Evolutionary conservation across 2,329 filamentous ascomycete genomes (phyloP).

Genomic region (Aspergillus oerlinghausenensis): DNA sequence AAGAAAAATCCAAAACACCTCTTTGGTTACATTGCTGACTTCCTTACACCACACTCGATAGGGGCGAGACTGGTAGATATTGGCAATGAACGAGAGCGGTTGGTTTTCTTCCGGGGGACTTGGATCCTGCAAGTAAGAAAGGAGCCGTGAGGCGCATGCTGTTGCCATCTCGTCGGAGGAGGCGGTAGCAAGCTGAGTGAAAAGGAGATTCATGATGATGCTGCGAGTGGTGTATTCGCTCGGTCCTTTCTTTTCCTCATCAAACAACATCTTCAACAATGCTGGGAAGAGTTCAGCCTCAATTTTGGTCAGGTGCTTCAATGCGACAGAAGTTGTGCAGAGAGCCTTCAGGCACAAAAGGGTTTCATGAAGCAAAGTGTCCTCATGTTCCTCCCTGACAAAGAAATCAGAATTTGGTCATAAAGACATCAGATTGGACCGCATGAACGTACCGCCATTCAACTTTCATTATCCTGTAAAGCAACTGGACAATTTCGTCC

Average conservation of each 20-base stretch:
- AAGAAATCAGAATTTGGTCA: slow-evolving; percentile 20
- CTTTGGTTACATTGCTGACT: slow-evolving; percentile 86
- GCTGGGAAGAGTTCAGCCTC: slow-evolving; percentile 80
- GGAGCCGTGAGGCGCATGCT: slow-evolving; percentile 64
- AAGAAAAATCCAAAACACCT: slow-evolving; percentile 99
- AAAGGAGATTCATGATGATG: slow-evolving; percentile 83
- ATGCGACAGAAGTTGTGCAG: slow-evolving; percentile 81
- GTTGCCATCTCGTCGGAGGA: slow-evolving; percentile 57
- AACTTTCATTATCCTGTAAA: slow-evolving; percentile 89
- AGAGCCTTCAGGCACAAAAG: slow-evolving; percentile 90
- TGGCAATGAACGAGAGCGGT: slow-evolving; percentile 78
- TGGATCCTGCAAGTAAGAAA: slow-evolving; percentile 76
- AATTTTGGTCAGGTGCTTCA: slow-evolving; percentile 75
- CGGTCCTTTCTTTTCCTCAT: slow-evolving; percentile 96
- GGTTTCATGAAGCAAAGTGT: slow-evolving; percentile 84
- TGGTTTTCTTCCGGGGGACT: slow-evolving; percentile 68
- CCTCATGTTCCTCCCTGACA: slow-evolving; percentile 85
- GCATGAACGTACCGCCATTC: slow-evolving; percentile 74
- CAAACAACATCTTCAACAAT: slow-evolving; percentile 82
- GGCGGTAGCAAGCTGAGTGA: slow-evolving; percentile 76
- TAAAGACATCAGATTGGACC: not conserved
- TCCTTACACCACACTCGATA: slow-evolving; percentile 96
- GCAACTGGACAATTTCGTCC: slow-evolving; percentile 78
- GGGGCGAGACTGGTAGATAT: slow-evolving; percentile 80
- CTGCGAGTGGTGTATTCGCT: slow-evolving; percentile 92